Evolutionary conservation across 2,329 filamentous ascomycete species (phyloP), one percentile per base, ranked within the genome.

Genomic region (Colletotrichum magnum): DNA sequence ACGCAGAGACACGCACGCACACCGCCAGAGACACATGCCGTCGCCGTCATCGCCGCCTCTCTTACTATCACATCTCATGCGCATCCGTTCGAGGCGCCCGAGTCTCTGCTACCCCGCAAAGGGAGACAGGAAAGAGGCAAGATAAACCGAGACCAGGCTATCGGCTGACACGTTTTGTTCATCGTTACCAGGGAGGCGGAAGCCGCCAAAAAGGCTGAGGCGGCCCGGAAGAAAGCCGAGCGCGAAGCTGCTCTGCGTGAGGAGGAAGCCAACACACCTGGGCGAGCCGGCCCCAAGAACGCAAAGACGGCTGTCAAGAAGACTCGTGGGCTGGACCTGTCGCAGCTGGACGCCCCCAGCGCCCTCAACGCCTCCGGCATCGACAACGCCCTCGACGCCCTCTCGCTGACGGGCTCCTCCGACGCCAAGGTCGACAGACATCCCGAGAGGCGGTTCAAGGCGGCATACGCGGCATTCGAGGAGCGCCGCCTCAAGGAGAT

Each of bases 301-400:
- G 82, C 87, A 67, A 93, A 93, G 81, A 83, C 86, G 6, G 90
- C 92, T 12, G 84, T 86, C 58, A 93, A 93, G 81, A 93, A 92
- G 79, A 87, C 88, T 56, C 87, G 89, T 70, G 93, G 93, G 26
- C 87, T 95, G 45, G 93, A 95, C 76, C 87, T 95, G 48, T 88
- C 87, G 18, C 91, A 93, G 78, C 90, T 97, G 72, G 93, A 96
- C 75, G 85, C 81, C 54, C 88, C 88, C 48, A 83, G 79, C 71
- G 65, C 93, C 0, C 87, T 98, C 75, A 95, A 92, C 79, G 95
- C 94, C 4, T 88, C 92, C 0, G 94, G 94, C 76, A 97, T 99
- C 80, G 95, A 98, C 79, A 95, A 98, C 76, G 94, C 94, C 0
- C 89, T 98, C 58, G 95, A 98, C 75, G 94, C 94, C 3, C 88